A percentile compares a stretch with the other conserved stretches of the same genome.
Conservation (phyloP, 1,284 basidiomycete species). For the Termitomyces sp. region DNA sequence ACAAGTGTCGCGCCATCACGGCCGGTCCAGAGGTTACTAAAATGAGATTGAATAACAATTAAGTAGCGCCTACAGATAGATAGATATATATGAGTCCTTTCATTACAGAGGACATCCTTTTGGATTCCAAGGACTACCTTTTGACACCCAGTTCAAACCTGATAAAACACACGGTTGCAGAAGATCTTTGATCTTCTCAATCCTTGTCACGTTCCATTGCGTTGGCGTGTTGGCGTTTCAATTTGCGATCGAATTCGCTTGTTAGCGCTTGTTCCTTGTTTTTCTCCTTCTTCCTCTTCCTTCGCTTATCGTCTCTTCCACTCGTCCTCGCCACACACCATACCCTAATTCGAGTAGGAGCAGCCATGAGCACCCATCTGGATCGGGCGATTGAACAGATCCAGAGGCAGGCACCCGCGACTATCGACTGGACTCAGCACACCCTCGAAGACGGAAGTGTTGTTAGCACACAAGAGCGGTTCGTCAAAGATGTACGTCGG, state of each 20-base stretch:
- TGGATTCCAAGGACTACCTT: background rate
- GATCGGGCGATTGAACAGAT: slow-evolving; percentile 75
- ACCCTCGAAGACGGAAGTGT: slow-evolving; percentile 82
- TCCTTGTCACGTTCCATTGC: slow-evolving; percentile 20
- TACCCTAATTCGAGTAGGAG: slow-evolving; percentile 11
- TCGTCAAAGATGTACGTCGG: slow-evolving; percentile 72
- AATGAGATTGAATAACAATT: background rate
- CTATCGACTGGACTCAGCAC: slow-evolving; percentile 83
- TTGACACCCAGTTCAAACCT: background rate
- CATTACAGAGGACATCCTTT: background rate
- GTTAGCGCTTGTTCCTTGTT: slow-evolving; percentile 10
- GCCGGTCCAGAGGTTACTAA: background rate
- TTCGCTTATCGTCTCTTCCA: slow-evolving; percentile 10
- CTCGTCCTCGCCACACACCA: slow-evolving; percentile 1
- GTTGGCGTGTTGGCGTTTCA: slow-evolving; percentile 7
- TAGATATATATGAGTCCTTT: background rate
- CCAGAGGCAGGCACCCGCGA: slow-evolving; percentile 59
- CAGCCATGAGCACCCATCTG: slow-evolving; percentile 40
- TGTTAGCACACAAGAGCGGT: slow-evolving; percentile 82
- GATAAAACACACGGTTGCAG: slow-evolving; percentile 9
- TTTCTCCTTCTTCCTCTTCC: slow-evolving; percentile 2
- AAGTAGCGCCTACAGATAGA: background rate
- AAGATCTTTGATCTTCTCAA: slow-evolving; percentile 6
- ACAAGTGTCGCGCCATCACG: background rate
- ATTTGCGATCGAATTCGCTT: slow-evolving; percentile 10